Base-by-base conservation (phyloP, 2,329 filamentous ascomycete species). In the Pseudodiploospora longispora region DNA sequence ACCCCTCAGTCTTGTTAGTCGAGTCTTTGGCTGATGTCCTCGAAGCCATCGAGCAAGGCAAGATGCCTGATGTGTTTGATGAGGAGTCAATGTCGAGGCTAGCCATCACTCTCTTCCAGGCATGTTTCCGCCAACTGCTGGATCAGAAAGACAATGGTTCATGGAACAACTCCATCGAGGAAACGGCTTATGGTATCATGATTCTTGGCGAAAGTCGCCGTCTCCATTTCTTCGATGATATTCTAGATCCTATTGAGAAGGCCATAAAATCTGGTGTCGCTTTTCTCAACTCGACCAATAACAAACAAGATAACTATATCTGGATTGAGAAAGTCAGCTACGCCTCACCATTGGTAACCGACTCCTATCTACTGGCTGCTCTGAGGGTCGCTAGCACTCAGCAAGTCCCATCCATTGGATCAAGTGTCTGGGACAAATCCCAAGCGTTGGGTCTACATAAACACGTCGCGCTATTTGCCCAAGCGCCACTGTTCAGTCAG, bases 311-410 rank as follows among this genome's bases (percentile, higher is more conserved):
- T 19, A 28, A 27, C n/a, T n/a, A n/a, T 4, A 19, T 49, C 10
- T 53, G 51, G 51, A 48, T 49, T 27, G 47, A 48, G 38, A 53
- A 53, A 36, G 44, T 48, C 9, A 50, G 38, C 31, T 53, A 52
- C 31, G 36, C 29, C 5, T 44, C 43, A 4, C 34, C 35, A 10
- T 33, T 46, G 10, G 36, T 52, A 9, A 12, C 47, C 27, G 38
- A 52, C 32, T 30, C 43, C 9, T 52, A 52, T 35, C 8, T 38
- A 7, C 44, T 51, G 10, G 48, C 50, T 27, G 50, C 50, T 19
- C 40, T 50, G 9, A 19, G 19, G 19, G 19, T 19, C 19, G 19
- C 19, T 19, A 19, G 19, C 19, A 19, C 19, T 19, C 19, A 19
- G 19, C 39, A 49, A 38, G 38, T 34, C 31, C n/a, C 36, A 34